Percentiles rank a stretch among this genome's conserved stretches.
phyloP scores from a whole-genome alignment of 2,329 filamentous ascomycete genomes.

The Ceratocystis diversiconidia region DNA sequence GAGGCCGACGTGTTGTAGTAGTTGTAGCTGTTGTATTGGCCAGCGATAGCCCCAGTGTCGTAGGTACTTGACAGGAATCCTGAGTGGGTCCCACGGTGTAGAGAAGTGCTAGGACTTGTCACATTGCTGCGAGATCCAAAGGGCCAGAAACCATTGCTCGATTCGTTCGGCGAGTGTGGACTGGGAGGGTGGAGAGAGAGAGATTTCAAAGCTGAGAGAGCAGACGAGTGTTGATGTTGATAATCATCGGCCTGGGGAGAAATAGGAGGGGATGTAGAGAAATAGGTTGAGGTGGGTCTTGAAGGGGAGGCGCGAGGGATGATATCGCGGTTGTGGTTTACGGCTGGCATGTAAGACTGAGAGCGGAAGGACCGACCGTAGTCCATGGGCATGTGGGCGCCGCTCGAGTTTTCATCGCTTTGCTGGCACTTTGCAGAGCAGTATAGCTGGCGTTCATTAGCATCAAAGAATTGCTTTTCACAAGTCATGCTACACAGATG shows the following conservation, averaged over 20 bases:
- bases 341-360: constrained; percentile 21
- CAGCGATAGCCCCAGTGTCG: constrained; percentile 29
- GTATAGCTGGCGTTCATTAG: constrained; percentile 44
- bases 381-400: constrained; percentile 23
- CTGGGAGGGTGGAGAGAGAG: constrained; percentile 40
- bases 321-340: constrained; percentile 43
- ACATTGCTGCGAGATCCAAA: constrained; percentile 35
- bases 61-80: constrained; percentile 40
- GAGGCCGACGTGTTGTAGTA: constrained; percentile 19
- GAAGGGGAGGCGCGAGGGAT: constrained; percentile 50
- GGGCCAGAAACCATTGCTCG: constrained; percentile 36
- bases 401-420: constrained; percentile 34
- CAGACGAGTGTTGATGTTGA: constrained; percentile 27
- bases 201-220: constrained; percentile 42
- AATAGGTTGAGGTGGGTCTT: constrained; percentile 40
- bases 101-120: constrained; percentile 40
- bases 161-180: constrained; percentile 37
- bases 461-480: constrained; percentile 50
- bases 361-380: constrained; percentile 22
- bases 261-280: constrained; percentile 37
- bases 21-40: constrained; percentile 26
- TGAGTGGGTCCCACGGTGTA: constrained; percentile 30
- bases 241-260: constrained; percentile 31
- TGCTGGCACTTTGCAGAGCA: constrained; percentile 49
- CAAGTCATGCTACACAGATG: constrained; percentile 44